Conservation (phyloP, 2,329 filamentous ascomycete genomes). For the Ceratocystis colombiana region DNA sequence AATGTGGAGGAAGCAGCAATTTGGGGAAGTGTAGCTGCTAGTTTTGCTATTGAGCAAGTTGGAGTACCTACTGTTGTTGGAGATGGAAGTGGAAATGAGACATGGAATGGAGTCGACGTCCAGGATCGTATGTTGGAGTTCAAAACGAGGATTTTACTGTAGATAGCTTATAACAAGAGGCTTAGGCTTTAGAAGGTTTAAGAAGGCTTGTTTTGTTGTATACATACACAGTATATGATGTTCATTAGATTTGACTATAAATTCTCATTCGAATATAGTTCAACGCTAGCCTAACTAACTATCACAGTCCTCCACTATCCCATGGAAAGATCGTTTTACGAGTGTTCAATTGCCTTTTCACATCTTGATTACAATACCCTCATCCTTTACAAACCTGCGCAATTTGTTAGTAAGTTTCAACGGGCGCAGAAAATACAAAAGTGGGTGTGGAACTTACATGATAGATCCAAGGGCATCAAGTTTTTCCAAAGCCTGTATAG, state of each 20-base stretch:
- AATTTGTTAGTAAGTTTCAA: slow-evolving; percentile 25
- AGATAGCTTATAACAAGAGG: neutral
- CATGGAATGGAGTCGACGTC: slow-evolving; percentile 51
- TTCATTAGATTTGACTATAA: neutral
- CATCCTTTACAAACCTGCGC: slow-evolving; percentile 44
- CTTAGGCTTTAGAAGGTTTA: no score
- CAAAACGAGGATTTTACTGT: slow-evolving; percentile 17
- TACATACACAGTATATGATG: neutral
- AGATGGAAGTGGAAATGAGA: slow-evolving; percentile 41
- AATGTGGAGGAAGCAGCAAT: slow-evolving; percentile 58
- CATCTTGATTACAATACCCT: slow-evolving; percentile 61
- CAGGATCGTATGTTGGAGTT: slow-evolving; percentile 45
- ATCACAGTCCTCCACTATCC: neutral
- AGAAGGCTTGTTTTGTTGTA: neutral
- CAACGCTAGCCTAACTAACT: neutral
- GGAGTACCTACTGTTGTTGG: slow-evolving; percentile 57
- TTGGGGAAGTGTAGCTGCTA: slow-evolving; percentile 74
- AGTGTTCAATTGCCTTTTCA: slow-evolving; percentile 32
- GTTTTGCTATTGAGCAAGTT: slow-evolving; percentile 90
- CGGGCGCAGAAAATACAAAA: neutral
- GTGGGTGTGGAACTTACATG: slow-evolving; percentile 56
- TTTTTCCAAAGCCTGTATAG: slow-evolving; percentile 62
- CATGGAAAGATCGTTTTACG: neutral
- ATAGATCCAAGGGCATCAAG: slow-evolving; percentile 62
- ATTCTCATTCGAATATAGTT: neutral